phyloP scores from a whole-genome alignment of 176 grass and related monocot species.

The Carex littledalei region DNA sequence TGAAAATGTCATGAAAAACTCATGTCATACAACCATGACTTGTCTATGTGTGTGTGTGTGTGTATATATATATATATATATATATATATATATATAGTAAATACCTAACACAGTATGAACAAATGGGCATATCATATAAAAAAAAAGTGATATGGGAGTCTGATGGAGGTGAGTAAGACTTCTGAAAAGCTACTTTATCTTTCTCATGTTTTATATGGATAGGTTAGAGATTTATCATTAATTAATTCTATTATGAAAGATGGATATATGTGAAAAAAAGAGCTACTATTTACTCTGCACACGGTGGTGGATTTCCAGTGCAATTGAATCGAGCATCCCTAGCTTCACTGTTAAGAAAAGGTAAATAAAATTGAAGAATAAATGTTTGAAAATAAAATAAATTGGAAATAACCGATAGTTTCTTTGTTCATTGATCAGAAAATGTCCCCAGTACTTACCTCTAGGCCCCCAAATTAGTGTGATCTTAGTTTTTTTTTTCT shows the following conservation, averaged over 20 bases:
- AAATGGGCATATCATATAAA: neutral
- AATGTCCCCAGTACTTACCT: neutral
- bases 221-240: neutral
- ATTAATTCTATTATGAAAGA: neutral
- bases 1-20: neutral
- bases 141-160: too few relatives aligned
- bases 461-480: neutral
- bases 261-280: neutral
- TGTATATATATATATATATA: too few relatives aligned
- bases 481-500: neutral
- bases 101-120: neutral
- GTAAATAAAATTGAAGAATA: neutral
- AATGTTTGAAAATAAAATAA: neutral
- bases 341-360: neutral
- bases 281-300: conserved; percentile 17
- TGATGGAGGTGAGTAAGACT: neutral
- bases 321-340: neutral
- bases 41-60: too few relatives aligned
- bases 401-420: neutral
- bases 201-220: neutral
- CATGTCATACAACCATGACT: neutral
- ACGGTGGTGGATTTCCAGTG: conserved; percentile 27
- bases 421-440: neutral
- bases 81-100: too few relatives aligned
- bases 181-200: neutral